Conservation (phyloP, 768 basidiomycete species). For the Tylopilus plumbeoviolaceoides region DNA sequence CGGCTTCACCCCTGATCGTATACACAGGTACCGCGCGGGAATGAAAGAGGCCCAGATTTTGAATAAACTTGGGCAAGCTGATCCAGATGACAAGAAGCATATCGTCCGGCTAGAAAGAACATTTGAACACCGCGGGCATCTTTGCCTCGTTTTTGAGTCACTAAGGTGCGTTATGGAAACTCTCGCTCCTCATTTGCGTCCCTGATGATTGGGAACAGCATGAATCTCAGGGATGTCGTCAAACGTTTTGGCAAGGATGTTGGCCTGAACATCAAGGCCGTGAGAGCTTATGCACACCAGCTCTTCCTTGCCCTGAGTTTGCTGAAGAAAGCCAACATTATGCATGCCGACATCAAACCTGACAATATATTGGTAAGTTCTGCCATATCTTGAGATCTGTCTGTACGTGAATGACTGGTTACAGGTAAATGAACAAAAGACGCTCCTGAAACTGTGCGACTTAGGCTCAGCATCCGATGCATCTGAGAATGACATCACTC, state of each 20-base stretch:
- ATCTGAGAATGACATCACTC: conserved; percentile 94
- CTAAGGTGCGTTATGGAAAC: conserved; percentile 57
- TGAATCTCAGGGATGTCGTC: conserved; percentile 97
- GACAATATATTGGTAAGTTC: conserved; percentile 88
- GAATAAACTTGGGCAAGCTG: conserved; percentile 79
- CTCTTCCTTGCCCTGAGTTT: conserved; percentile 85
- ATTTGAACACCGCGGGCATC: conserved; percentile 95
- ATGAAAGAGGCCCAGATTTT: conserved; percentile 89
- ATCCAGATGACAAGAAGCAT: conserved; percentile 97
- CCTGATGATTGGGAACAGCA: conserved; percentile 44
- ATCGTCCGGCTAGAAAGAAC: conserved; percentile 88
- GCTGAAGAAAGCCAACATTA: conserved; percentile 84
- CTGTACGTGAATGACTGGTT: conserved; percentile 10
- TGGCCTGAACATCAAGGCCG: conserved; percentile 91
- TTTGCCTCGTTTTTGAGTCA: conserved; percentile 94
- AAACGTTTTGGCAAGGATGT: conserved; percentile 99
- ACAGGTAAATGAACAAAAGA: conserved; percentile 94
- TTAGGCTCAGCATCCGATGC: conserved; percentile 95
- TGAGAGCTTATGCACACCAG: conserved; percentile 98
- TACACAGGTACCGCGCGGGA: conserved; percentile 86
- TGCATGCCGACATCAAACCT: conserved; percentile 99
- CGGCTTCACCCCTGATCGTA: conserved; percentile 2
- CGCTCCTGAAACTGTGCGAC: conserved; percentile 90
- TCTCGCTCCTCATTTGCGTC: conserved; percentile 5
- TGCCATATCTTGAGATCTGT: conserved; percentile 8